Evolutionary conservation across 768 basidiomycete genomes (phyloP).

Genomic region (Psilocybe cyanescens): DNA sequence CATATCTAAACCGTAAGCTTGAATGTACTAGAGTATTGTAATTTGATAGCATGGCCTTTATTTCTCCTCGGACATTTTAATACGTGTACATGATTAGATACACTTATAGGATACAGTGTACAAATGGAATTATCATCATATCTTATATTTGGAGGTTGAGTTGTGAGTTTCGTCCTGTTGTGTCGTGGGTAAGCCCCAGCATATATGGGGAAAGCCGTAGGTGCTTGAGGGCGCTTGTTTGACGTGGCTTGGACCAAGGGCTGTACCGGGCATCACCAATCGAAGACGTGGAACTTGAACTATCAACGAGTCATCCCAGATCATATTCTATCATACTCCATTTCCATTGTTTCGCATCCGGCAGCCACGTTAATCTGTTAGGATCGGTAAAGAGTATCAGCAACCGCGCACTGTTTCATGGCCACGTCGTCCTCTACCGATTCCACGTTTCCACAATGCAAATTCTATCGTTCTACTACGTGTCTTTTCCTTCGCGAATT

Average conservation of each 20-base stretch:
- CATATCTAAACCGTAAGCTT: slow-evolving; percentile 30
- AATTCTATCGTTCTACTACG: not conserved
- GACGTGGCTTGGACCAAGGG: slow-evolving; percentile 57
- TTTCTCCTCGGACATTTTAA: slow-evolving; percentile 11
- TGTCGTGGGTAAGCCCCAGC: too few relatives aligned
- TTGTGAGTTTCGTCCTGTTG: too few relatives aligned
- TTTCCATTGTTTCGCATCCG: too few relatives aligned
- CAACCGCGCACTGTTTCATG: not conserved
- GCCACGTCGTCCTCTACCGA: not conserved
- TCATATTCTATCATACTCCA: too few relatives aligned
- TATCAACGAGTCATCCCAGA: too few relatives aligned
- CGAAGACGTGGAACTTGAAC: not conserved
- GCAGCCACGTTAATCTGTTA: not conserved
- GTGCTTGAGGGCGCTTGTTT: slow-evolving; percentile 70
- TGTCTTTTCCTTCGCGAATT: not conserved
- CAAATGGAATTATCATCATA: not conserved
- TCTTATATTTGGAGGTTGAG: not conserved
- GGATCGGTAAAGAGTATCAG: not conserved
- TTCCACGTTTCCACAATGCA: not conserved
- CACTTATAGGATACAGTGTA: slow-evolving; percentile 5
- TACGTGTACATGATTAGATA: slow-evolving; percentile 20
- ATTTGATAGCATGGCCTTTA: slow-evolving; percentile 4
- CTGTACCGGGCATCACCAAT: not conserved
- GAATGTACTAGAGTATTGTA: slow-evolving; percentile 2
- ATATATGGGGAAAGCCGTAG: not conserved